These are phyloP conservation scores for Pichia sp. DNA, from an alignment of 1,139 yeast species.

Conservation along the genomic window DNA sequence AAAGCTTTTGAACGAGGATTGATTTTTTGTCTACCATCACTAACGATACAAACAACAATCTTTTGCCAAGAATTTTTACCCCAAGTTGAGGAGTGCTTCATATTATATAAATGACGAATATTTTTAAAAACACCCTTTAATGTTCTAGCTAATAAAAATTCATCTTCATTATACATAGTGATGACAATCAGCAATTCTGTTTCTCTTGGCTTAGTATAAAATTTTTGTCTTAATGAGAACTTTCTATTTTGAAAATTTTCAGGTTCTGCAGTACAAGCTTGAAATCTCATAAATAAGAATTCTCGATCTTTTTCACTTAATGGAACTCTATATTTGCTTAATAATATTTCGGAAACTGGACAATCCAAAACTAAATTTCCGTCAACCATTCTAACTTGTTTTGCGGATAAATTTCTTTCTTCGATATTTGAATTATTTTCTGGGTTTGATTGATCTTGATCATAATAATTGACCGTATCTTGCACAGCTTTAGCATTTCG, in stretches of 20 bases:
- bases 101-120: conserved; percentile 53
- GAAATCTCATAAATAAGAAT: conserved; percentile 70
- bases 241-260: conserved; percentile 49
- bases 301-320: conserved; percentile 52
- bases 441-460: conserved; percentile 40
- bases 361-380: conserved; percentile 78
- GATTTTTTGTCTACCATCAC: conserved; percentile 69
- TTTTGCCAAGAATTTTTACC: conserved; percentile 79
- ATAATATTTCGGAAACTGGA: conserved; percentile 60
- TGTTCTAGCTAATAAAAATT: conserved; percentile 63
- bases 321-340: conserved; percentile 48
- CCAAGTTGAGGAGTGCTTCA: conserved; percentile 61
- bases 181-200: conserved; percentile 72
- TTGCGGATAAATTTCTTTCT: conserved; percentile 17
- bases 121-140: conserved; percentile 74
- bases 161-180: conserved; percentile 80
- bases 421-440: not conserved
- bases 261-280: conserved; percentile 80
- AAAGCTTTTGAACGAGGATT: conserved; percentile 59
- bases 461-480: conserved; percentile 14
- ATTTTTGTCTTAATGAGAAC: conserved; percentile 61
- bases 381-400: conserved; percentile 41
- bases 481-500: conserved; percentile 17
- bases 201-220: conserved; percentile 59
- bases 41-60: conserved; percentile 66